Conservation (phyloP, 2,329 filamentous ascomycete species). For the Cladosporium sp. region DNA sequence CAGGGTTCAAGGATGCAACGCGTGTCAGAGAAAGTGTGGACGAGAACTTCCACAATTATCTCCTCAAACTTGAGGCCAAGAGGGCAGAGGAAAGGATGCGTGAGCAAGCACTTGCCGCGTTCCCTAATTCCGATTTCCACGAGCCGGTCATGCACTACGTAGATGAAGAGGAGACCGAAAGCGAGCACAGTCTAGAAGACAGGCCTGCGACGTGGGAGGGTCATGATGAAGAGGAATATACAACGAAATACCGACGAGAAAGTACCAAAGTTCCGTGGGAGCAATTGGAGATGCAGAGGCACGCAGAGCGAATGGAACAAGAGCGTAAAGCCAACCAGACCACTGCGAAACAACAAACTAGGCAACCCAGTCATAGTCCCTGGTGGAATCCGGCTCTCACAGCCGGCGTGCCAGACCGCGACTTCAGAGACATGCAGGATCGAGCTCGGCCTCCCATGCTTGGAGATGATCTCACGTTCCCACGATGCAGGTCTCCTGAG, state of each 20-base stretch:
- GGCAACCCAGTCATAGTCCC: constrained; percentile 21
- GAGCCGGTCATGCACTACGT: constrained; percentile 70
- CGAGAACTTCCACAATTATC: constrained; percentile 69
- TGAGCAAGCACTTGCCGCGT: constrained; percentile 71
- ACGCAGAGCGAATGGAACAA: constrained; percentile 62
- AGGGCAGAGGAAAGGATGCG: constrained; percentile 76
- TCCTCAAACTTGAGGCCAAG: constrained; percentile 74
- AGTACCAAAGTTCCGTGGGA: constrained; percentile 68
- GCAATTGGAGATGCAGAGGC: constrained; percentile 73
- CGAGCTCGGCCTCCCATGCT: constrained; percentile 77
- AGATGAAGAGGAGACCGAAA: constrained; percentile 58
- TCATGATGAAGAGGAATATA: constrained; percentile 34
- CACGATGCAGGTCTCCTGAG: constrained; percentile 76
- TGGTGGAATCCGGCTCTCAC: constrained; percentile 37
- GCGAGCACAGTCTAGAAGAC: constrained; percentile 32
- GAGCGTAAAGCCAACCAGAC: constrained; percentile 42
- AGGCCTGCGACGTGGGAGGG: constrained; percentile 36
- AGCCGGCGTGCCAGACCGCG: constrained; percentile 12
- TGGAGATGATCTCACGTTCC: constrained; percentile 74
- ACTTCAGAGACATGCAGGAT: constrained; percentile 19
- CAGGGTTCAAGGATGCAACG: constrained; percentile 45
- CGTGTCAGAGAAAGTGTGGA: constrained; percentile 64
- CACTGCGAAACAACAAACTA: constrained; percentile 19
- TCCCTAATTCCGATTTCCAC: constrained; percentile 66
- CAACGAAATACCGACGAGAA: constrained; percentile 45